These are phyloP conservation scores for Corallochytrium limacisporum DNA, from an alignment of 78 protist species.

Conservation along the genomic window DNA sequence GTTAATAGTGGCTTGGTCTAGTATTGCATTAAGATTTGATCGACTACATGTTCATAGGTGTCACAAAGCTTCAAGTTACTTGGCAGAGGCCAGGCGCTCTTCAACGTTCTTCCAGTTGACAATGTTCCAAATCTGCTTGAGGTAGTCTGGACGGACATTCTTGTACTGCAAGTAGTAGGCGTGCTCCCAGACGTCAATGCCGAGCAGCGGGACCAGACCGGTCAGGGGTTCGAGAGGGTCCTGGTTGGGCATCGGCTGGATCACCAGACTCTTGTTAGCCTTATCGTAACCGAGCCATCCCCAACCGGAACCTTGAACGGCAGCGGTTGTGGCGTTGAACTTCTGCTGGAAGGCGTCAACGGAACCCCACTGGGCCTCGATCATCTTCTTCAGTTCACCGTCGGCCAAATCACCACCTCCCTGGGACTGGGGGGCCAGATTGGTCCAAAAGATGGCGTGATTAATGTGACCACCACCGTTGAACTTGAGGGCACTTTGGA, in stretches of 20 bases:
- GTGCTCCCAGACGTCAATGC: slow-evolving; percentile 80
- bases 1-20: no score
- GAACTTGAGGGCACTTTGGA: slow-evolving; percentile 69
- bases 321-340: slow-evolving; percentile 57
- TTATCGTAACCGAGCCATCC: slow-evolving; percentile 57
- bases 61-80: no score
- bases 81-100: slow-evolving; percentile 50
- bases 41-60: no score
- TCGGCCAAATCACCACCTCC: slow-evolving; percentile 46
- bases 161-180: slow-evolving; percentile 75
- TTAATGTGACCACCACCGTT: slow-evolving; percentile 90
- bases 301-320: slow-evolving; percentile 84
- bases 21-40: no score
- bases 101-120: slow-evolving; percentile 75
- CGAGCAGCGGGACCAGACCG: slow-evolving; percentile 60
- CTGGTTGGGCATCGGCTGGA: slow-evolving; percentile 52
- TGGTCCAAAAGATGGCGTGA: slow-evolving; percentile 84
- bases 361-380: slow-evolving; percentile 32
- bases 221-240: slow-evolving; percentile 46
- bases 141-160: slow-evolving; percentile 70
- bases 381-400: neutral
- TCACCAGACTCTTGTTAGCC: slow-evolving; percentile 17
- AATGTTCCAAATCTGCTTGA: slow-evolving; percentile 66
- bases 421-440: slow-evolving; percentile 54
- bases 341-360: slow-evolving; percentile 40